phyloP scores from a whole-genome alignment of 2,329 filamentous ascomycete species.

The Phialophora tarda region DNA sequence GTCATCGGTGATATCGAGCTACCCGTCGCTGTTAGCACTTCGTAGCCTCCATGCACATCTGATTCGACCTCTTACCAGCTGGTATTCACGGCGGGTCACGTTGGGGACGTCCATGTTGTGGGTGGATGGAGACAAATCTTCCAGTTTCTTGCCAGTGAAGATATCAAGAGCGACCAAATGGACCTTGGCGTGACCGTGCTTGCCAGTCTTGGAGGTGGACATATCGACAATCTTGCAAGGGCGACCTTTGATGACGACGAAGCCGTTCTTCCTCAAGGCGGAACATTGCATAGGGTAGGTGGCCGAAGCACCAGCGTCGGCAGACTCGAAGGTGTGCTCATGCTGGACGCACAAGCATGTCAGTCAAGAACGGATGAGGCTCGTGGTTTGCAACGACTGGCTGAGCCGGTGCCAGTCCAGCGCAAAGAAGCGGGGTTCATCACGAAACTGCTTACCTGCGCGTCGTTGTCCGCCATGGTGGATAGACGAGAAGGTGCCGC shows the following conservation, averaged over 20 bases:
- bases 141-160: conserved; percentile 99
- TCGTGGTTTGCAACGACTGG: conserved; percentile 37
- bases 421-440: conserved; percentile 36
- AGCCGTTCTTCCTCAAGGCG: conserved; percentile 98
- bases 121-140: conserved; percentile 98
- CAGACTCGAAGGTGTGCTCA: conserved; percentile 83
- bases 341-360: conserved; percentile 55
- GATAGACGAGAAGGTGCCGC: conserved; percentile 43
- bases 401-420: conserved; percentile 24
- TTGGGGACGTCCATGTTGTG: conserved; percentile 87
- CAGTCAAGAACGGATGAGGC: conserved; percentile 36
- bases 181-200: conserved; percentile 99
- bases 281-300: conserved; percentile 99
- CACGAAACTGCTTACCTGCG: conserved; percentile 60
- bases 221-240: conserved; percentile 99
- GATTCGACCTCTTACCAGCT: conserved; percentile 82
- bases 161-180: conserved; percentile 98
- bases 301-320: conserved; percentile 91
- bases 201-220: conserved; percentile 99
- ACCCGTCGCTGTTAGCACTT: conserved; percentile 19
- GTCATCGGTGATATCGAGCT: conserved; percentile 94
- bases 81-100: conserved; percentile 87
- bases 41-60: conserved; percentile 58
- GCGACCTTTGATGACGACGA: conserved; percentile 96
- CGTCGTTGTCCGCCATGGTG: conserved; percentile 68